Evolutionary conservation across 345 rosid species (phyloP), one percentile per base, ranked within the genome.

Genomic region (Citrus sp.): DNA sequence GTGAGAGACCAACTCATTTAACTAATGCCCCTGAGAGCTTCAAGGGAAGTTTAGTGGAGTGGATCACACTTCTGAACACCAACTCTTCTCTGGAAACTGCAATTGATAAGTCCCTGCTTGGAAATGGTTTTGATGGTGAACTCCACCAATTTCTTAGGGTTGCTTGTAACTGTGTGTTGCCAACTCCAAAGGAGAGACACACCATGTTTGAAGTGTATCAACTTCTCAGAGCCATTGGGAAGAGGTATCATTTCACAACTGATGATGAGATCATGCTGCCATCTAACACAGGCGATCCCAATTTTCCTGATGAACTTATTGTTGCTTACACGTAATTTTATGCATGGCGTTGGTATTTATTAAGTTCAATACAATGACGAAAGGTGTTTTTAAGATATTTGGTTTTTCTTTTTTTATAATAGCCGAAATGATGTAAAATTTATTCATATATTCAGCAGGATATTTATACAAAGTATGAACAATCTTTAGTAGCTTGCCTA

Each of bases 121-220:
- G 84, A 63, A 77, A 81, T 1, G 81, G 81, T 24, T 61, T 58
- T 35, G 84, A 81, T 4, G 46, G 19, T 12, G 78, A 81, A 49
- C 40, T 73, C 10, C 32, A 60, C 60, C 81, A 61, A 59, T 73
- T 73, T 58, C 77, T 79, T 24, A 65, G 35, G 68, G 71, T 81
- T 32, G 84, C 81, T 9, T 81, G 70, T 46, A 68, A 66, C 58
- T 73, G 81, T 60, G 84, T 81, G 24, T 34, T 34, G 55, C 70
- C 77, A 32, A n/a, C 32, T 9, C 63, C 84, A 18, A 73, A 81
- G 74, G 74, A 77, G 74, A 80, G 87, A 49, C 70, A 82, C 6
- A 66, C 80, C 65, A 85, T 82, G 84, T 38, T 73, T 22, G 78
- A 78, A 67, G 78, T 75, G 10, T 72, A 82, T 63, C 72, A 75